phyloP scores from a whole-genome alignment of 768 basidiomycete genomes.

The Boletales sp. region DNA sequence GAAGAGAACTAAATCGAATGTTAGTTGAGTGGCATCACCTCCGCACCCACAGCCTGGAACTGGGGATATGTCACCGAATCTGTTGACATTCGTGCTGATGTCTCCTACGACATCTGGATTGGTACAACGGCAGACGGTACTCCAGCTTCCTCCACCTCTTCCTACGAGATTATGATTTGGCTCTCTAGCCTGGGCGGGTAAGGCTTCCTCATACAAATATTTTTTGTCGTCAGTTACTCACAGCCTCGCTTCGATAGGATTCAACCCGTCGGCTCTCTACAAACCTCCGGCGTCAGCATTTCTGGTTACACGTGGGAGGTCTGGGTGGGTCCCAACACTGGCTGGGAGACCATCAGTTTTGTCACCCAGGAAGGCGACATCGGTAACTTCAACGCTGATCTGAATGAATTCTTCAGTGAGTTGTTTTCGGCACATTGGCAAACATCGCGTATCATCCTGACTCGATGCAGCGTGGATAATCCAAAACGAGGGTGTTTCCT shows the following conservation, averaged over 20 bases:
- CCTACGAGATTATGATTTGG: constrained; percentile 63
- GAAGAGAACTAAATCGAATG: not conserved
- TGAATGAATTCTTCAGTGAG: constrained; percentile 55
- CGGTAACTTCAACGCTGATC: constrained; percentile 47
- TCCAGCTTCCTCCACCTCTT: constrained; percentile 44
- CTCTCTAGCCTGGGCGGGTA: constrained; percentile 54
- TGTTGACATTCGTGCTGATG: constrained; percentile 52
- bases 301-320: constrained; percentile 54
- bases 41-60: constrained; percentile 49
- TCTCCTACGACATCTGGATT: constrained; percentile 57
- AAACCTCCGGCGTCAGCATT: constrained; percentile 37
- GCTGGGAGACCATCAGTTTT: constrained; percentile 58
- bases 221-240: not conserved
- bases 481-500: constrained; percentile 42
- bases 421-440: not conserved
- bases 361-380: constrained; percentile 46
- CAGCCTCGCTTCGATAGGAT: constrained; percentile 33
- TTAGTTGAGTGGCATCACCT: constrained; percentile 39
- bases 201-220: constrained; percentile 1
- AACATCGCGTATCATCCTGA: not conserved
- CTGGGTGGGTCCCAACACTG: constrained; percentile 51
- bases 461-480: constrained; percentile 42
- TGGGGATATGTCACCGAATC: constrained; percentile 44
- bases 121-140: constrained; percentile 40
- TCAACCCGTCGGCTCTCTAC: constrained; percentile 51